Percentiles rank a stretch among this genome's conserved stretches.
phyloP scores from a whole-genome alignment of 1,139 yeast genomes.

The Geotrichum histeridarum region DNA sequence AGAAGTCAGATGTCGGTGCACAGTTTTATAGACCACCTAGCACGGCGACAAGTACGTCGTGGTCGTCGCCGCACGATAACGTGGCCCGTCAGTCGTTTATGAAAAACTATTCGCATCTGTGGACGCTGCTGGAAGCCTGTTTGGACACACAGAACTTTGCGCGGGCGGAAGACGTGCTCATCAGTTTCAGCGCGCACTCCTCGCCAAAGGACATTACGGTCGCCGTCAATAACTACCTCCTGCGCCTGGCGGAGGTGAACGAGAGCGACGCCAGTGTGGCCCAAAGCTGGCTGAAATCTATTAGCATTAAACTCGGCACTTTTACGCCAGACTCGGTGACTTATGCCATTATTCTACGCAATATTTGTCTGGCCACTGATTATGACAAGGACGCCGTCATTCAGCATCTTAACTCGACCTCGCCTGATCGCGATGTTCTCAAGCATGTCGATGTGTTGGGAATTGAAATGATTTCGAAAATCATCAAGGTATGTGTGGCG shows the following conservation, averaged over 20 bases:
- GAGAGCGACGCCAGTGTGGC: constrained; percentile 32
- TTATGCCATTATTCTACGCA: constrained; percentile 37
- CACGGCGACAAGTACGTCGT: constrained; percentile 21
- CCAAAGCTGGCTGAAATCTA: constrained; percentile 30
- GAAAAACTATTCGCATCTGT: constrained; percentile 56
- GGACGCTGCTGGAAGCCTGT: constrained; percentile 78
- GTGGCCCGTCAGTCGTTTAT: constrained; percentile 34
- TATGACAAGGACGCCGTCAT: constrained; percentile 14
- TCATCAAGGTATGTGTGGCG: constrained; percentile 35
- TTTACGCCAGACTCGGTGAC: constrained; percentile 34
- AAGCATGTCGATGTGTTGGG: constrained; percentile 66
- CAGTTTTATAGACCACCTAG: constrained; percentile 5
- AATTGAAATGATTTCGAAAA: constrained; percentile 50
- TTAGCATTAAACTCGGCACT: constrained; percentile 27
- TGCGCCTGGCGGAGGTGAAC: constrained; percentile 41
- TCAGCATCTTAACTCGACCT: background rate
- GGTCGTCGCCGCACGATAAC: constrained; percentile 37
- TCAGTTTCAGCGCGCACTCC: constrained; percentile 50
- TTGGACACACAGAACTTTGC: constrained; percentile 60
- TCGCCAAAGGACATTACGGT: constrained; percentile 36
- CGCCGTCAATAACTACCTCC: constrained; percentile 49
- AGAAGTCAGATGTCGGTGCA: background rate
- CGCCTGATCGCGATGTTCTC: constrained; percentile 41
- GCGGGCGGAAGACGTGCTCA: constrained; percentile 66
- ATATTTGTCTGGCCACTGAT: constrained; percentile 30